These are phyloP conservation scores for Sugiyamaella marilandica DNA, from an alignment of 805 yeast genomes.

Conservation along the genomic window DNA sequence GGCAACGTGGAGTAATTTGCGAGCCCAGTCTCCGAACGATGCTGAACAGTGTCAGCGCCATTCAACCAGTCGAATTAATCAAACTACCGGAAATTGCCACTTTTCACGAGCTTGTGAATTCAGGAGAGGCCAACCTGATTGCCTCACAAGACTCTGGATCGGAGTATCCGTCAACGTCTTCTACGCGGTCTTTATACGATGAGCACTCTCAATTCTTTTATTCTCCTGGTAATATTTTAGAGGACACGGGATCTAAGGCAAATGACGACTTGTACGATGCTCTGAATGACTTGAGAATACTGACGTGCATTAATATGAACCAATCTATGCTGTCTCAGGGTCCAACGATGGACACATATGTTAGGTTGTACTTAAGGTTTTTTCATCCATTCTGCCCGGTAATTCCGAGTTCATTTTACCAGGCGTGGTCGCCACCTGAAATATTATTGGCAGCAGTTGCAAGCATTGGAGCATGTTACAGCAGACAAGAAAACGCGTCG, in stretches of 20 bases:
- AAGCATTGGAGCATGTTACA: slow-evolving; percentile 6
- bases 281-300: not conserved
- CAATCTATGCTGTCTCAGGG: not conserved
- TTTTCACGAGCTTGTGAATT: not conserved
- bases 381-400: slow-evolving; percentile 9
- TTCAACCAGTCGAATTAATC: not conserved
- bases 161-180: not conserved
- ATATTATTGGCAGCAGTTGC: not conserved
- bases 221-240: not conserved
- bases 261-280: not conserved
- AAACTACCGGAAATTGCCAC: not conserved
- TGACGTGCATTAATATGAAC: not conserved
- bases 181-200: not conserved
- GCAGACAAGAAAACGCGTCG: not conserved
- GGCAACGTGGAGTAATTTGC: not conserved
- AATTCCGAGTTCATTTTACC: slow-evolving; percentile 5
- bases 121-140: not conserved
- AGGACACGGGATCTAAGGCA: not conserved
- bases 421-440: not conserved
- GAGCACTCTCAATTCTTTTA: not conserved
- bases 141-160: not conserved
- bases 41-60: not conserved
- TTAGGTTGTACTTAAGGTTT: slow-evolving; percentile 3
- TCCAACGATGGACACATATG: not conserved
- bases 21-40: not conserved